Base-by-base conservation (phyloP, 768 basidiomycete species). In the Roridomyces roridus region DNA sequence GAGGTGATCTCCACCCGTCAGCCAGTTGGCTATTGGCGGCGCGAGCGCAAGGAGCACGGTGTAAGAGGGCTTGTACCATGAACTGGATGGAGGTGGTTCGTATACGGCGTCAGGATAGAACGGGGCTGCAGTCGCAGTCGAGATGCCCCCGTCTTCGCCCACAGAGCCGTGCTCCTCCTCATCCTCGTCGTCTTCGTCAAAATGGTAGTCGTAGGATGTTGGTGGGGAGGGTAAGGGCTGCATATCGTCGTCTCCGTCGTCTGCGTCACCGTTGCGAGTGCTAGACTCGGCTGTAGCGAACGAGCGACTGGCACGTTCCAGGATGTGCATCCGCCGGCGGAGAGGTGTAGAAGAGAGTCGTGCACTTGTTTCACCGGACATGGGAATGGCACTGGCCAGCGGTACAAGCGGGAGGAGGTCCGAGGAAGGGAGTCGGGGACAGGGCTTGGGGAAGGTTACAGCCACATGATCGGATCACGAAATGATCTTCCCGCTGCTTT, bases 1-100 rank as follows among this genome's bases (percentile, higher is more conserved):
- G 68, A 92, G 72, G 61, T 89, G 79, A 67, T 93, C 90, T 34
- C 87, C 85, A 21, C 91, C 91, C 3, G 91, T 93, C 23, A 93
- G 76, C 87, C 88, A 89, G 63, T 89, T 89, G 17, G 86, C 88
- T 14, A 92, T 73, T 20, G 90, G 89, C 18, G 90, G 87, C 26
- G 87, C 83, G 23, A 93, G 74, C 8, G 91, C 90, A 36, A 90
- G 78, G 44, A 89, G 74, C 17, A 92, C 85, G 0, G 87, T 86
- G 29, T 85, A 71, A 65, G 91, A 89, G 54, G 90, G 82, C 57
- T 91, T 85, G 46, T 87, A 85, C 90, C 89, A 91, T 6, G 81
- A 74, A 14, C 77, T 68, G 3, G 70, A 57, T 23, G 35, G 6
- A 2, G 68, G 68, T 14, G 17, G 26, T 21, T 46, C n/a, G 10